These are phyloP conservation scores for Aspergillus sp. DNA, from an alignment of 2,329 filamentous ascomycete species.

Conservation along the genomic window DNA sequence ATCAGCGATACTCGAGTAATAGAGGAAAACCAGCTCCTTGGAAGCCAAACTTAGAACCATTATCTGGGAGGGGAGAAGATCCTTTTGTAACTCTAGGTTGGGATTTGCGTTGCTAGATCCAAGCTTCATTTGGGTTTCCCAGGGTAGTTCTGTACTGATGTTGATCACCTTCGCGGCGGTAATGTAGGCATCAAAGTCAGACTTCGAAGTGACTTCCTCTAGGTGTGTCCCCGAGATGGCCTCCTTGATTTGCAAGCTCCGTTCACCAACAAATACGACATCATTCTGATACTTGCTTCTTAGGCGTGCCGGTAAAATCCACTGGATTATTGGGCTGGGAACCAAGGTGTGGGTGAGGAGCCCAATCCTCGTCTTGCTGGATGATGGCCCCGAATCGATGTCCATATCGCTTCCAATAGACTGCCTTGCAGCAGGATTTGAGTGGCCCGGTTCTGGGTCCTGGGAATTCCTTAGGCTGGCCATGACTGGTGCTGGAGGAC, in stretches of 20 bases:
- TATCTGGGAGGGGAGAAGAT: conserved; percentile 72
- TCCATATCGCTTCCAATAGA: conserved; percentile 22
- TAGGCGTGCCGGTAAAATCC: conserved; percentile 79
- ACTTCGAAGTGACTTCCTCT: conserved; percentile 74
- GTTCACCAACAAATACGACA: conserved; percentile 83
- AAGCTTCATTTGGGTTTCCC: conserved; percentile 38
- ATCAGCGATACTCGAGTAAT: conserved; percentile 56
- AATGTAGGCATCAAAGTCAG: conserved; percentile 78
- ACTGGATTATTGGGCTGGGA: conserved; percentile 74
- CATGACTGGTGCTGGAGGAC: conserved; percentile 14
- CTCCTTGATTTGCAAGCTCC: conserved; percentile 80
- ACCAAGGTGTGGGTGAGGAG: conserved; percentile 79
- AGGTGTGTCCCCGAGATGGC: conserved; percentile 68
- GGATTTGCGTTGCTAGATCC: conserved; percentile 18
- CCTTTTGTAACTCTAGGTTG: conserved; percentile 22
- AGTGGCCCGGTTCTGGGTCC: not conserved
- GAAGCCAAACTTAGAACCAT: conserved; percentile 76
- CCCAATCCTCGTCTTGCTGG: conserved; percentile 62
- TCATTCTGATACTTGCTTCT: conserved; percentile 74
- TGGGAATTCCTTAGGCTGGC: conserved; percentile 12
- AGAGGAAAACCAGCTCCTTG: conserved; percentile 77
- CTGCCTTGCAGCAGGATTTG: conserved; percentile 6
- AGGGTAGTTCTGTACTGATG: conserved; percentile 48
- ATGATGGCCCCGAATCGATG: conserved; percentile 16
- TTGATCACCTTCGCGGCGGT: conserved; percentile 79